Evolutionary conservation across 495 filamentous ascomycete species (phyloP).

Genomic region (Xanthoparmelia taractica): DNA sequence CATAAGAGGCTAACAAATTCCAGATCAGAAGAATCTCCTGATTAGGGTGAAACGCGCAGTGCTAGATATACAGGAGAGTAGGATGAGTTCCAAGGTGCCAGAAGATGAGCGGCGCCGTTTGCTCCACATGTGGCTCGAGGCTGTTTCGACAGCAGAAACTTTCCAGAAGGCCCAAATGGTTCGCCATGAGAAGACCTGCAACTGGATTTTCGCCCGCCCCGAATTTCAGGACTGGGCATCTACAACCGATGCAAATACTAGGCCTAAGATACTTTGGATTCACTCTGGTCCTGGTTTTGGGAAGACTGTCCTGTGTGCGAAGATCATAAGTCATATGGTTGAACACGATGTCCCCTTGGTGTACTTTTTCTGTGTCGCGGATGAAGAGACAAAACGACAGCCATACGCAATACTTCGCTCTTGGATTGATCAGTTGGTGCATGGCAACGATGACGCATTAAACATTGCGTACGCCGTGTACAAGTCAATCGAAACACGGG

Average conservation of each 20-base stretch:
- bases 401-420: conserved; percentile 26
- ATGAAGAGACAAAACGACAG: conserved; percentile 23
- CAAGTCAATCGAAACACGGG: conserved; percentile 8
- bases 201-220: conserved; percentile 19
- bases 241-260: conserved; percentile 2
- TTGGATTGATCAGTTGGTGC: conserved; percentile 28
- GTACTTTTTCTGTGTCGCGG: conserved; percentile 28
- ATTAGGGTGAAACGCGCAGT: not conserved
- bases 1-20: not conserved
- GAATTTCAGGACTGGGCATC: conserved; percentile 19
- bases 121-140: conserved; percentile 12
- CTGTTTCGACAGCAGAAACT: conserved; percentile 19
- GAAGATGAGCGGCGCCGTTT: conserved; percentile 5
- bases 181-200: conserved; percentile 19
- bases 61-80: conserved; percentile 5
- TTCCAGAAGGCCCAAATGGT: conserved; percentile 11
- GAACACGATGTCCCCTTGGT: conserved; percentile 13
- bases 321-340: conserved; percentile 24
- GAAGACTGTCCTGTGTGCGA: conserved; percentile 29
- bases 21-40: conserved; percentile 14
- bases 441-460: conserved; percentile 15
- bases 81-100: conserved; percentile 7
- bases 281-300: conserved; percentile 25
- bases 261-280: conserved; percentile 23
- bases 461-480: conserved; percentile 10